phyloP scores from a whole-genome alignment of 2,329 filamentous ascomycete species.

The Fusarium pseudocircinatum region DNA sequence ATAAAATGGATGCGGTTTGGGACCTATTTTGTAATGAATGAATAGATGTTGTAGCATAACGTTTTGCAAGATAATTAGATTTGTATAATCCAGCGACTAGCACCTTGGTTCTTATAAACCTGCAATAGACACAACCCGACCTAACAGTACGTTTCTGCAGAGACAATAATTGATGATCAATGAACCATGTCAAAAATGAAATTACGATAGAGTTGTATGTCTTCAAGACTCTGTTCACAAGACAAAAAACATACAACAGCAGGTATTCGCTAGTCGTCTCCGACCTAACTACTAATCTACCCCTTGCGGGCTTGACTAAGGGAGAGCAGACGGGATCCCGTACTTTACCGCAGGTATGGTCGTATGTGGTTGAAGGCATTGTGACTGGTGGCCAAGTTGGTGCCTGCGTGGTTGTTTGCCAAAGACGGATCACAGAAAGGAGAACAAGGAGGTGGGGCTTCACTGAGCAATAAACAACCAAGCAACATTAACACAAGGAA shows the following conservation, averaged over 20 bases:
- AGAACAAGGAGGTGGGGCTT: neutral
- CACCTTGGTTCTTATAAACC: neutral
- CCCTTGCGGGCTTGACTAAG: constrained; percentile 5
- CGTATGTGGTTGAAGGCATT: neutral
- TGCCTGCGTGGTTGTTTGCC: neutral
- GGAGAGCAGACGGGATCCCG: constrained; percentile 11
- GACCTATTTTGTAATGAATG: too few relatives aligned
- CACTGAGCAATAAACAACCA: neutral
- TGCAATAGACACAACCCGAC: neutral
- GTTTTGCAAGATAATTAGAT: neutral
- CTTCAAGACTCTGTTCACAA: neutral
- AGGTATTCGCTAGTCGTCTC: constrained; percentile 7
- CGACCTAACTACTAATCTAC: constrained; percentile 8
- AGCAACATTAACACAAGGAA: neutral
- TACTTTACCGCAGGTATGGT: constrained; percentile 6
- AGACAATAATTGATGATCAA: fast-evolving
- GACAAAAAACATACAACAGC: constrained; percentile 14
- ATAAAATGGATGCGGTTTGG: neutral
- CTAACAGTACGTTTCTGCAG: fast-evolving
- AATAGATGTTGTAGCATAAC: neutral
- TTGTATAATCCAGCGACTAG: neutral
- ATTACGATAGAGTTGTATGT: neutral
- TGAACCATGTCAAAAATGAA: neutral
- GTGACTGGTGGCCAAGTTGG: neutral
- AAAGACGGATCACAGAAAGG: neutral